A percentile compares a stretch with the other conserved stretches of the same genome.
These are phyloP conservation scores for Dactylorhiza incarnata DNA, from an alignment of 106 monocot genomes.

Conservation along the genomic window DNA sequence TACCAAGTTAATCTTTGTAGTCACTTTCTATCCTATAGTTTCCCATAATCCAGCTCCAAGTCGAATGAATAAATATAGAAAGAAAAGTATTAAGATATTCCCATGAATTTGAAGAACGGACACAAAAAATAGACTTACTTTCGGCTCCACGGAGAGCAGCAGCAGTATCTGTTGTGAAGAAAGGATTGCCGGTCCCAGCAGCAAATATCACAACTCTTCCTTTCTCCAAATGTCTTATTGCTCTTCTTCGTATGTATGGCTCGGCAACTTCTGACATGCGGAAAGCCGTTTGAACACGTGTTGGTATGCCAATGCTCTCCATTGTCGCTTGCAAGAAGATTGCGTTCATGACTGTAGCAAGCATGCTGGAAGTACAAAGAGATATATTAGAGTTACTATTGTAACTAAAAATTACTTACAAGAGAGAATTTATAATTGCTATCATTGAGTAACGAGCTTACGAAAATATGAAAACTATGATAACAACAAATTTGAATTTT, in stretches of 20 bases:
- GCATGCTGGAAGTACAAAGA: slow-evolving; percentile 44
- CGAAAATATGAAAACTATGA: neutral
- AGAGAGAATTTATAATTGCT: neutral
- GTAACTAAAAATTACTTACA: slow-evolving; percentile 5
- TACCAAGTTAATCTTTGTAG: neutral
- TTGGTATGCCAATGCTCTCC: slow-evolving; percentile 98
- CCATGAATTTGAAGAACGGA: neutral
- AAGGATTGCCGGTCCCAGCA: slow-evolving; percentile 97
- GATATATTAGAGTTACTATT: neutral
- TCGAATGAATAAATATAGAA: neutral
- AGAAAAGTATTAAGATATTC: neutral
- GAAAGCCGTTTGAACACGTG: slow-evolving; percentile 95
- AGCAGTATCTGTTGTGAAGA: slow-evolving; percentile 97
- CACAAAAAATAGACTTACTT: slow-evolving; percentile 45
- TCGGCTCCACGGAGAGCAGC: slow-evolving; percentile 97
- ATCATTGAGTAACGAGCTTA: neutral
- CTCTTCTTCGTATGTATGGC: slow-evolving; percentile 90
- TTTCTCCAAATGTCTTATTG: slow-evolving; percentile 93
- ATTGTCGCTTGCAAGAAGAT: slow-evolving; percentile 99
- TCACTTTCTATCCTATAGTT: neutral
- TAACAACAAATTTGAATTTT: neutral
- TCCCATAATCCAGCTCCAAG: neutral
- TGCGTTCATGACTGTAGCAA: slow-evolving; percentile 99
- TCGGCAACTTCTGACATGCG: slow-evolving; percentile 99
- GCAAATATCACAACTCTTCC: slow-evolving; percentile 98